Evolutionary conservation across 2,329 filamentous ascomycete genomes (phyloP).

Genomic region (Colletotrichum sojae): DNA sequence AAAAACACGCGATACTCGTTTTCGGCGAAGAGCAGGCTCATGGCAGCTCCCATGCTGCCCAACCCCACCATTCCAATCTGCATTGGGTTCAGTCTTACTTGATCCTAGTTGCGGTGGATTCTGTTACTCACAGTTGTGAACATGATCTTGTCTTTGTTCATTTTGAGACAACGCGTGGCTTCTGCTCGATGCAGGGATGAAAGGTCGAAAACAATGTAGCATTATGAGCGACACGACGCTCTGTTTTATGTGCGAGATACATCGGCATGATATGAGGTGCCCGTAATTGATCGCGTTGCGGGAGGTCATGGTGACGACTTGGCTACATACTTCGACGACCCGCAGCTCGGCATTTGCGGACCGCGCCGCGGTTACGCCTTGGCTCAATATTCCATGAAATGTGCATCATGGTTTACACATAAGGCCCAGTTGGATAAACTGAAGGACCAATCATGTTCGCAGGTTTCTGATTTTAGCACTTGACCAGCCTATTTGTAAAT

Average conservation of each 20-base stretch:
- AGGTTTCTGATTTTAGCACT: too few species aligned
- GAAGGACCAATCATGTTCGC: too few species aligned
- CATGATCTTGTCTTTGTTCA: not conserved
- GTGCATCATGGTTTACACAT: not conserved
- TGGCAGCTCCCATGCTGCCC: conserved; percentile 72
- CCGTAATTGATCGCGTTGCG: not conserved
- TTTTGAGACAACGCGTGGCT: not conserved
- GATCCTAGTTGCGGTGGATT: not conserved
- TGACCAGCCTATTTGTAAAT: too few species aligned
- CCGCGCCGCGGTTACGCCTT: too few species aligned
- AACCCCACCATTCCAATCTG: conserved; percentile 70
- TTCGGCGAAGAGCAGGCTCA: conserved; percentile 72
- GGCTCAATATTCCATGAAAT: not conserved
- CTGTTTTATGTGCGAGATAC: too few species aligned
- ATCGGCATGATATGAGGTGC: not conserved
- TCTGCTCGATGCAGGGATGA: too few species aligned
- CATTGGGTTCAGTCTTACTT: not conserved
- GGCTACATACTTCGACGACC: too few species aligned
- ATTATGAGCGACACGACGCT: too few species aligned
- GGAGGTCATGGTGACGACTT: not conserved
- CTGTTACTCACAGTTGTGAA: not conserved
- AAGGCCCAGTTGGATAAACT: too few species aligned
- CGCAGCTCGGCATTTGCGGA: too few species aligned
- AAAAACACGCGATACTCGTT: conserved; percentile 68
- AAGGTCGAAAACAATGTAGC: too few species aligned